Base-by-base conservation (phyloP, 805 yeast species). In the Komagataella pastoris region DNA sequence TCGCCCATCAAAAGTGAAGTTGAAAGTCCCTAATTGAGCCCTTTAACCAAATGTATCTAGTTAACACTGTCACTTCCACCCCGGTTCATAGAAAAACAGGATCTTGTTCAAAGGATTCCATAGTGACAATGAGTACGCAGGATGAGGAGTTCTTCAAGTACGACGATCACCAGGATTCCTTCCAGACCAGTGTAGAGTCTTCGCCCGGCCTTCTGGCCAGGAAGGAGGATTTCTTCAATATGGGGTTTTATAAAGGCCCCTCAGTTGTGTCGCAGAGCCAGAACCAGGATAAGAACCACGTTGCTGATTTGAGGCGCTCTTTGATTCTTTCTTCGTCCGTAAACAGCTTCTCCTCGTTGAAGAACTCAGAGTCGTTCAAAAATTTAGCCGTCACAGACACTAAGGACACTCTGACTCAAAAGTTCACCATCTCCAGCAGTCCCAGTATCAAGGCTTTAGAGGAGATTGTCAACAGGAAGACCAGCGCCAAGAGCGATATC, bases 361-460 rank as follows among this genome's bases (percentile, higher is more conserved):
- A 40, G 50, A 43, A 8, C 48, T n/a, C 18, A 45, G 7, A 17
- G 3, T 14, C 19, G 19, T 8, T 49, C 48, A 3, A 36, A 45
- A 30, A 30, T 8, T 14, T 30, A 14, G 40, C 40, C 14, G 40
- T 30, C 14, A 14, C 40, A 8, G 19, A 48, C n/a, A 48, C 50
- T 6, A 44, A 51, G 23, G 69, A 65, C 51, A 61, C 57, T 5
- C 69, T 69, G 19, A 66, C 69, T 7, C 54, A 48, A 23, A 56
- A 55, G 43, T 54, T 66, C 8, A 67, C 66, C 3, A 61, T 68
- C 59, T 56, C 62, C 1, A 63, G 60, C 44, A 66, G 71, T 54
- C 72, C 72, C 23, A 66, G 71, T 53, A 56, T 68, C 44, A 65
- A 62, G 51, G 66, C 67, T 3, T 53, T 68, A 43, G 65, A 63